Conservation (phyloP, 768 basidiomycete species). For the Collybia nuda region DNA sequence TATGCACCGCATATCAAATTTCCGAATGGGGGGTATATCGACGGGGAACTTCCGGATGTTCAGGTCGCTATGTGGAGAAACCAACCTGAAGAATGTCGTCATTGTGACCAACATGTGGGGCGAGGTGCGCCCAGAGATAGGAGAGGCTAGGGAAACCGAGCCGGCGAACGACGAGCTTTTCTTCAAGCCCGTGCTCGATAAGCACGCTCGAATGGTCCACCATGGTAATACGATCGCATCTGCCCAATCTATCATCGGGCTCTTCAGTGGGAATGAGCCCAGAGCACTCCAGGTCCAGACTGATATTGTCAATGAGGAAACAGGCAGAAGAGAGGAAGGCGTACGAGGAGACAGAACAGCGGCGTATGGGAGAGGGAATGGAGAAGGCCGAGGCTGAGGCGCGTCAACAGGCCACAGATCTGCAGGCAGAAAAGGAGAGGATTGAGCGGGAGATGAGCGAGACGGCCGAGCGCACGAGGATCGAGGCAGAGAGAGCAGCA, state of each 20-base stretch:
- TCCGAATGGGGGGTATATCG: background rate
- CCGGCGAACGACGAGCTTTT: slow-evolving; percentile 17
- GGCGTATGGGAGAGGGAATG: too few relatives aligned
- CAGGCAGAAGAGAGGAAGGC: too few relatives aligned
- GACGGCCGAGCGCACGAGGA: too few relatives aligned
- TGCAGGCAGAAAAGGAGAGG: too few relatives aligned
- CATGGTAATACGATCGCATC: slow-evolving; percentile 26
- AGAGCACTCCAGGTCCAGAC: slow-evolving; percentile 31
- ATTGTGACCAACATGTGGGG: slow-evolving; percentile 8
- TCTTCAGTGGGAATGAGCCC: slow-evolving; percentile 28
- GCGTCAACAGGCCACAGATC: too few relatives aligned
- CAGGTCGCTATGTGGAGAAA: slow-evolving; percentile 5
- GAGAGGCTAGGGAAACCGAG: slow-evolving; percentile 5
- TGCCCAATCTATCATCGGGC: slow-evolving; percentile 26
- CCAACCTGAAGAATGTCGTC: slow-evolving; percentile 3
- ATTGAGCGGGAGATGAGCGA: too few relatives aligned
- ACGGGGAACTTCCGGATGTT: slow-evolving; percentile 8
- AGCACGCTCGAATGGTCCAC: slow-evolving; percentile 34
- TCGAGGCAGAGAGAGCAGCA: too few relatives aligned
- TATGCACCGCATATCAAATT: slow-evolving; percentile 8
- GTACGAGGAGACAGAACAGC: too few relatives aligned
- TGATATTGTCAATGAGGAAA: background rate
- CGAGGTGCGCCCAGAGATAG: background rate
- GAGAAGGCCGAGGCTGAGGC: too few relatives aligned
- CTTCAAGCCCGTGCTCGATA: slow-evolving; percentile 40